A percentile compares a stretch with the other conserved stretches of the same genome.
phyloP scores from a whole-genome alignment of 1,284 basidiomycete species.

The Phellopilus nigrolimitatus region DNA sequence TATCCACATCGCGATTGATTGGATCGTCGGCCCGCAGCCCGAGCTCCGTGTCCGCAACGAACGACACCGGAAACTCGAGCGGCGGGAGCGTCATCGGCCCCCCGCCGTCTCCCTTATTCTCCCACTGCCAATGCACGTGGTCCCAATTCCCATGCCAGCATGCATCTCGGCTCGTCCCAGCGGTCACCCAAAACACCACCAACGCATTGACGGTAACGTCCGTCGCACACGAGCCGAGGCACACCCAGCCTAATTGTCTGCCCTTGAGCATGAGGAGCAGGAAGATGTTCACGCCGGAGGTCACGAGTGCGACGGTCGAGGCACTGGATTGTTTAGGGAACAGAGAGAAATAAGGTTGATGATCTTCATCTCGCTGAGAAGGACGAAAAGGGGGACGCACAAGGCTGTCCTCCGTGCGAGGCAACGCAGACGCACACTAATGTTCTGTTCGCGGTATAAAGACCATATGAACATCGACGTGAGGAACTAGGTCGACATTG shows the following conservation, averaged over 20 bases:
- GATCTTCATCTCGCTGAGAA: too few species aligned
- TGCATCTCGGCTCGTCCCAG: background rate
- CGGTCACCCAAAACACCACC: conserved; percentile 38
- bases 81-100: conserved; percentile 1
- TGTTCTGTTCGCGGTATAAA: conserved; percentile 33
- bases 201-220: conserved; percentile 43
- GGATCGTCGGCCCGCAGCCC: background rate
- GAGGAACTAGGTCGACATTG: conserved; percentile 27
- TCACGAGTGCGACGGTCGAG: conserved; percentile 40
- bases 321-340: conserved; percentile 31
- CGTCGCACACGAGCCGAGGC: conserved; percentile 45
- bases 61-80: conserved; percentile 5
- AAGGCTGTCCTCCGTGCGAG: conserved; percentile 39
- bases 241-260: conserved; percentile 48
- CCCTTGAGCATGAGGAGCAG: conserved; percentile 46
- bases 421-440: conserved; percentile 32
- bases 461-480: conserved; percentile 46
- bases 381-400: conserved; percentile 27
- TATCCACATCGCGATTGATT: background rate
- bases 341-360: background rate
- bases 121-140: background rate
- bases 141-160: conserved; percentile 8
- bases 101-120: background rate
- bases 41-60: conserved; percentile 2
- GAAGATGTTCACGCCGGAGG: conserved; percentile 44